Evolutionary conservation across 1,139 yeast species (phyloP), one percentile per base, ranked within the genome.

Genomic region (Suhomyces panamericanus): DNA sequence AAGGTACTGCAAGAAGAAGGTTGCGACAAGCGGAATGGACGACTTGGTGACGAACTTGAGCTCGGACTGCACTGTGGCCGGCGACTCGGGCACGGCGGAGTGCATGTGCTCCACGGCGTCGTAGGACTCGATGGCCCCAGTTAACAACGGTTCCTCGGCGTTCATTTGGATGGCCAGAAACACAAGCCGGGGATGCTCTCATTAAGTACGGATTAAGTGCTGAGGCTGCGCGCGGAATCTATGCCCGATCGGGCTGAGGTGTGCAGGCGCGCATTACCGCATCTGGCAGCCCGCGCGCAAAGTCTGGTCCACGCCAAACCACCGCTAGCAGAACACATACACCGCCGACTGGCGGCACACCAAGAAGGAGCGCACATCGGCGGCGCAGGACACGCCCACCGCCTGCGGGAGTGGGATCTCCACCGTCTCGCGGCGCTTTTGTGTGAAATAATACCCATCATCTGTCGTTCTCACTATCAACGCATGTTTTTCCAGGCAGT

Each of bases 1-100:
- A 3, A 64, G 50, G 45, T 68, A 69, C 47, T 70, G 75, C 29
- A 66, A 53, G 31, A 63, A 51, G 47, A 69, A 69, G 0, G 75
- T 67, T n/a, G 66, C 51, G 20, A 65, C 57, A 12, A 71, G 54
- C 1, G 76, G 77, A 2, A 63, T 32, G 5, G 75, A 63, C n/a
- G 64, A 53, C n/a, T 41, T 46, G 32, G 59, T 38, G 30, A 75
- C 60, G 56, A 64, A 61, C 45, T 56, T 30, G 49, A 67, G 39
- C 46, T 73, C 77, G 9, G 50, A 39, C 14, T 50, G 46, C 28
- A 43, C 16, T 22, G 52, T 38, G 10, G 43, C 41, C 12, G 38
- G 30, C n/a, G 31, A 14, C 17, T n/a, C 13, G 3, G 13, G 6
- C 15, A 16, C 7, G 8, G 16, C 24, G 29, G 29, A 4, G 14